Evolutionary conservation across 805 yeast species (phyloP).

Genomic region (Yamadazyma akitaensis): DNA sequence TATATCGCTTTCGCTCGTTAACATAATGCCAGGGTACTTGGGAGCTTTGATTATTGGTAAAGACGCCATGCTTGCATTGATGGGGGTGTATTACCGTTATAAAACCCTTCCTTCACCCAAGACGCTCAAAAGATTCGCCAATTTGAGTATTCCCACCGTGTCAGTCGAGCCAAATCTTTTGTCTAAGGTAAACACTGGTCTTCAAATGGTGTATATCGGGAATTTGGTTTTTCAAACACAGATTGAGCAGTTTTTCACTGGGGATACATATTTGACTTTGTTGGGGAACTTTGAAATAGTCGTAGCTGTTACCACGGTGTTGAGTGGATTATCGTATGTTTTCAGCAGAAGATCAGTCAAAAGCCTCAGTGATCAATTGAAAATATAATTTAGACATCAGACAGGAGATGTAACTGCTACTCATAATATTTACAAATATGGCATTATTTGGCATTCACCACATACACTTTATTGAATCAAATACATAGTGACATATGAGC

Average conservation of each 20-base stretch:
- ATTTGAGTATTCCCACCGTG: conserved; percentile 75
- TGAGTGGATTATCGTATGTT: conserved; percentile 77
- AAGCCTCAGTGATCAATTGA: conserved; percentile 27
- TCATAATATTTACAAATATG: too few relatives aligned
- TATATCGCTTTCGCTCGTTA: conserved; percentile 62
- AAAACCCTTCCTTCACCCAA: conserved; percentile 71
- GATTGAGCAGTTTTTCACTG: conserved; percentile 20
- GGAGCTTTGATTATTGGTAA: conserved; percentile 79
- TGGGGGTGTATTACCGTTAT: conserved; percentile 72
- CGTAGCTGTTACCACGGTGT: conserved; percentile 56
- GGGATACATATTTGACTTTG: conserved; percentile 18
- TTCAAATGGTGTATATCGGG: conserved; percentile 88
- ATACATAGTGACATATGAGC: too few relatives aligned
- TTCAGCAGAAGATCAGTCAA: conserved; percentile 68
- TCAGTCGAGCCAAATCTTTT: conserved; percentile 84
- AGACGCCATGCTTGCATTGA: conserved; percentile 67
- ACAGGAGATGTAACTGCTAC: too few relatives aligned
- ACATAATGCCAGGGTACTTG: conserved; percentile 61
- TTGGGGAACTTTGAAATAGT: conserved; percentile 19
- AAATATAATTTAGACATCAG: too few relatives aligned
- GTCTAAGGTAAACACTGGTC: conserved; percentile 84
- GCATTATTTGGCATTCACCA: too few relatives aligned
- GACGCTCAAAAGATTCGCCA: conserved; percentile 70
- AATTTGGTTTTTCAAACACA: conserved; percentile 31
- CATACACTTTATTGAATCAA: too few relatives aligned